These are phyloP conservation scores for Nicotiana benthamiana DNA, from an alignment of 257 asterid genomes.

Conservation along the genomic window DNA sequence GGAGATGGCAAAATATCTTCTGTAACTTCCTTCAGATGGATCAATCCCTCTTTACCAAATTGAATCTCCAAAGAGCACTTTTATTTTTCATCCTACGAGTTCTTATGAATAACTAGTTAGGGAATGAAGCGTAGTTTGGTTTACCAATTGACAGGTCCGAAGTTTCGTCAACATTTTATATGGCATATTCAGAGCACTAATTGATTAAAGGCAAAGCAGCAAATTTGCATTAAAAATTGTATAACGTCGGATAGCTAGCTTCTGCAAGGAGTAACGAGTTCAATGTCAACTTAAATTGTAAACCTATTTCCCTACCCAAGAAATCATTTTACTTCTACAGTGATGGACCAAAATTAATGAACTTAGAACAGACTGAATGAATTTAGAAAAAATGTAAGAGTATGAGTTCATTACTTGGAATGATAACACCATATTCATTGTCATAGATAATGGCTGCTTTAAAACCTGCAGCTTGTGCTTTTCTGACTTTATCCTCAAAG, in stretches of 20 bases:
- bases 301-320: not conserved
- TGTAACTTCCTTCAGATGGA: not conserved
- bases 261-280: not conserved
- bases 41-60: not conserved
- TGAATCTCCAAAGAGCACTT: not conserved
- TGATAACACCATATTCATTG: constrained; percentile 39
- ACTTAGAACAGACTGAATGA: not conserved
- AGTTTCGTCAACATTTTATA: constrained; percentile 1
- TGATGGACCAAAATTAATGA: not conserved
- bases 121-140: not conserved
- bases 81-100: not conserved
- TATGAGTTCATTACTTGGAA: constrained; percentile 57
- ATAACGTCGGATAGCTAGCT: not conserved
- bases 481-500: constrained; percentile 69
- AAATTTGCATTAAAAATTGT: not conserved
- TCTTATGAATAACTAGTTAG: not conserved
- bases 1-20: not conserved
- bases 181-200: not conserved
- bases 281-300: not conserved
- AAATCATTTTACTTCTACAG: not conserved
- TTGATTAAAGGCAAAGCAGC: not conserved
- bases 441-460: constrained; percentile 69
- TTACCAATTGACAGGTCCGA: not conserved
- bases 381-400: not conserved
- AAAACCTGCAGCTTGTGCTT: constrained; percentile 69